Percentiles rank a stretch among this genome's conserved stretches.
phyloP scores from a whole-genome alignment of 139 green algal genomes.

The Astrephomene gubernaculifera region DNA sequence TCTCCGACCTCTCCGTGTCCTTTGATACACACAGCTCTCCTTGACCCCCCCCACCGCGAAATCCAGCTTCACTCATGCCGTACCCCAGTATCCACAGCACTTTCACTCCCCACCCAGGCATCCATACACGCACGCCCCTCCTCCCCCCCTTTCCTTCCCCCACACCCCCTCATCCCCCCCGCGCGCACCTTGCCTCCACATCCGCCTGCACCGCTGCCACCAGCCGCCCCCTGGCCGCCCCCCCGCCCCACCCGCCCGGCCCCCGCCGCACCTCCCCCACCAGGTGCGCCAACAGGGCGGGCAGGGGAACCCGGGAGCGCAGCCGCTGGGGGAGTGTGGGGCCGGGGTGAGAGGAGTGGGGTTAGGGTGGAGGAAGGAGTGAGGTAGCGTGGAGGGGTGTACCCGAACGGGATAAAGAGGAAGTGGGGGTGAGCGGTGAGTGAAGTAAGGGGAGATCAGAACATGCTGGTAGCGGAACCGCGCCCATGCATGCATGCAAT shows the following conservation, averaged over 20 bases:
- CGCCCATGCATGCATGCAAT: too few species aligned
- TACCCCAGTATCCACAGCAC: too few species aligned
- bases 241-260: background rate
- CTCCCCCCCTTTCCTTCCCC: background rate
- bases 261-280: background rate
- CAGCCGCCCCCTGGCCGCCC: conserved; percentile 1
- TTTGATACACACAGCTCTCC: too few species aligned
- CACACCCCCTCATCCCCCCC: background rate
- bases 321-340: background rate
- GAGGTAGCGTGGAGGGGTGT: too few species aligned
- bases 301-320: background rate
- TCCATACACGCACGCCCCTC: background rate
- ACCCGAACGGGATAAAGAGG: too few species aligned
- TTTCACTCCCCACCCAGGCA: background rate
- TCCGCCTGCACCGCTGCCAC: conserved; percentile 12
- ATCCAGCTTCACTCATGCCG: too few species aligned
- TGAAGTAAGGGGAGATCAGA: too few species aligned
- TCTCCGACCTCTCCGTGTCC: too few species aligned
- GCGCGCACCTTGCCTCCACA: conserved; percentile 16
- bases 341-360: background rate
- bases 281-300: background rate
- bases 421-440: too few species aligned
- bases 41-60: too few species aligned
- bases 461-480: too few species aligned
- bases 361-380: background rate